Conservation (phyloP, 805 yeast genomes). For the Saccharomyces mikatae region DNA sequence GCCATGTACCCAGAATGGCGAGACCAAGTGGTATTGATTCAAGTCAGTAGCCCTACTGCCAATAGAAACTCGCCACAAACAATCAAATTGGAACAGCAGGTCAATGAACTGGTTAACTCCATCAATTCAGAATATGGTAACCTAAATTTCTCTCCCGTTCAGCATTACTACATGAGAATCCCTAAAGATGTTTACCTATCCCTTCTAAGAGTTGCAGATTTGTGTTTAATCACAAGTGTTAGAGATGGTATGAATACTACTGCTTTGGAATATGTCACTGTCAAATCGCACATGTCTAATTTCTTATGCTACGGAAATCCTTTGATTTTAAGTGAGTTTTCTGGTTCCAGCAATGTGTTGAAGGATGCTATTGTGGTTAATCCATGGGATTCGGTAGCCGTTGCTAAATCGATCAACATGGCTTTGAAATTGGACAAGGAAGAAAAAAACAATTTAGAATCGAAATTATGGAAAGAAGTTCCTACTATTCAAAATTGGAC, state of each 20-base stretch:
- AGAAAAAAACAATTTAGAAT: constrained; percentile 40
- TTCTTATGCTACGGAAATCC: constrained; percentile 45
- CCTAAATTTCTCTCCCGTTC: constrained; percentile 77
- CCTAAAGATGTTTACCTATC: constrained; percentile 87
- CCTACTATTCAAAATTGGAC: constrained; percentile 80
- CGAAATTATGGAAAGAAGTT: constrained; percentile 54
- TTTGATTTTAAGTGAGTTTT: constrained; percentile 81
- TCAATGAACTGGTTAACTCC: constrained; percentile 68
- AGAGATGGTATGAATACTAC: constrained; percentile 97
- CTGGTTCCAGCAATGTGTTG: constrained; percentile 73
- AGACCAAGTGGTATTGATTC: constrained; percentile 78
- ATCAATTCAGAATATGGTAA: constrained; percentile 83
- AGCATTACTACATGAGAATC: constrained; percentile 85
- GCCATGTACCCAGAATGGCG: constrained; percentile 91
- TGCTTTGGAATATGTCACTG: constrained; percentile 81
- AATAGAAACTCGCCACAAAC: constrained; percentile 34
- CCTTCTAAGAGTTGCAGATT: constrained; percentile 77
- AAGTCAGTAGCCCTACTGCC: constrained; percentile 69
- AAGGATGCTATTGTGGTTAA: constrained; percentile 75
- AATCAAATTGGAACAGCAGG: constrained; percentile 66
- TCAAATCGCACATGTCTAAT: constrained; percentile 50
- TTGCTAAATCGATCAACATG: constrained; percentile 72
- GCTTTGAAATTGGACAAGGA: constrained; percentile 49
- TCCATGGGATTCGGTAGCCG: constrained; percentile 96
- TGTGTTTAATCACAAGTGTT: constrained; percentile 80